These are phyloP conservation scores for Phanerochaete sordida DNA, from an alignment of 768 basidiomycete species.

Conservation along the genomic window DNA sequence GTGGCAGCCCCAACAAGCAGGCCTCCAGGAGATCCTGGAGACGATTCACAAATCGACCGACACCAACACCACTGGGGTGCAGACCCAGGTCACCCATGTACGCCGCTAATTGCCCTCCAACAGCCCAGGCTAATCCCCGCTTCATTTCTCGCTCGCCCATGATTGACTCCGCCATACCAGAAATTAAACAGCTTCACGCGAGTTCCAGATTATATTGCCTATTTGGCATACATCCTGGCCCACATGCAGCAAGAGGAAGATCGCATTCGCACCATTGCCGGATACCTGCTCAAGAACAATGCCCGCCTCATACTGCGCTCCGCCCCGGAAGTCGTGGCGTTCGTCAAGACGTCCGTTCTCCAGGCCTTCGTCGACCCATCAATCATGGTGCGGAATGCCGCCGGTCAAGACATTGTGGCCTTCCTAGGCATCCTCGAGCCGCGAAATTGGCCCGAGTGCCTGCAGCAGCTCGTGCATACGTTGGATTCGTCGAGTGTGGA, in stretches of 20 bases:
- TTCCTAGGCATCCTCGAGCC: conserved; percentile 87
- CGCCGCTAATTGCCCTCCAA: conserved; percentile 23
- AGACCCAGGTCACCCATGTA: conserved; percentile 83
- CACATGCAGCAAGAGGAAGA: conserved; percentile 80
- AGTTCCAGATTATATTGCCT: conserved; percentile 91
- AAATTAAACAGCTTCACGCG: conserved; percentile 86
- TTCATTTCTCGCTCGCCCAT: conserved; percentile 16
- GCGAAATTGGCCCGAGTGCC: conserved; percentile 92
- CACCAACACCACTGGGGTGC: conserved; percentile 62
- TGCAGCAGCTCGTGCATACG: conserved; percentile 77
- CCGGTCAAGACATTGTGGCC: conserved; percentile 88
- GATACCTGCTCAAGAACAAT: conserved; percentile 96
- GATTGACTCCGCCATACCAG: conserved; percentile 35
- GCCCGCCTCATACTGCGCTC: conserved; percentile 72
- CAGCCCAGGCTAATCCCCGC: conserved; percentile 14
- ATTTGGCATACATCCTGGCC: conserved; percentile 92
- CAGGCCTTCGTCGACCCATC: conserved; percentile 79
- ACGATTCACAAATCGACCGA: conserved; percentile 91
- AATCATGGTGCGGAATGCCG: conserved; percentile 90
- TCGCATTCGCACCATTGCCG: conserved; percentile 92
- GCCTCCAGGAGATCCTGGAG: conserved; percentile 87
- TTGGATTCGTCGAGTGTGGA: conserved; percentile 73
- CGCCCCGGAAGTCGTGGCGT: conserved; percentile 61
- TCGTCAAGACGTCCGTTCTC: conserved; percentile 73
- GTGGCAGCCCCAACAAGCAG: conserved; percentile 84